Evolutionary conservation across 169 alveolate species (phyloP).

Genomic region (Cryptosporidium viatorum): DNA sequence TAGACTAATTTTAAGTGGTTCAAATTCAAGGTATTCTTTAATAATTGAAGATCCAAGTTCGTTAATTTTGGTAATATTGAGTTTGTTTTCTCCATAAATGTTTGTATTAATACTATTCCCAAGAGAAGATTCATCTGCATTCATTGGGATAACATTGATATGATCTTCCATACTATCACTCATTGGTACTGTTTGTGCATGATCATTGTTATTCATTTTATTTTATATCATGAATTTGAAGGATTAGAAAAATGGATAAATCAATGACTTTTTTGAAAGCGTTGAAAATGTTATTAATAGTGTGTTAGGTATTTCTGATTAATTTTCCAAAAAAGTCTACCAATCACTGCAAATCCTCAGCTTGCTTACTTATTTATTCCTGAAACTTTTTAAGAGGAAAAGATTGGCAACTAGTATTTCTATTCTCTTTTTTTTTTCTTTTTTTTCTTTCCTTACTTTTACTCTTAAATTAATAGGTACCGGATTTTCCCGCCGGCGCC

Average conservation of each 20-base stretch:
- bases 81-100: neutral
- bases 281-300: neutral
- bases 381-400: too few species aligned
- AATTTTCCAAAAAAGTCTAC: too few species aligned
- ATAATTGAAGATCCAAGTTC: conserved; percentile 50
- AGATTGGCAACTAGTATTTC: too few species aligned
- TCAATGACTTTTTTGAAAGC: too few species aligned
- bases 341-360: neutral
- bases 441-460: too few species aligned
- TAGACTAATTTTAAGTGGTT: conserved; percentile 62
- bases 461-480: neutral
- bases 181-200: neutral
- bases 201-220: neutral
- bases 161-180: neutral
- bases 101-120: conserved; percentile 1
- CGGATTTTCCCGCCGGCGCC: conserved; percentile 7
- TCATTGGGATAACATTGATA: neutral
- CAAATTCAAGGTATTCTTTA: conserved; percentile 44
- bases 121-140: neutral
- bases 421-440: neutral
- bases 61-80: conserved; percentile 2
- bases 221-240: neutral
- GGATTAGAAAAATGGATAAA: neutral
- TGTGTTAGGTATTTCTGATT: neutral
- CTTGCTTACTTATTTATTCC: too few species aligned